Percentiles rank a stretch among this genome's conserved stretches.
These are phyloP conservation scores for Rhodocollybia butyracea DNA, from an alignment of 768 basidiomycete genomes.

Conservation along the genomic window DNA sequence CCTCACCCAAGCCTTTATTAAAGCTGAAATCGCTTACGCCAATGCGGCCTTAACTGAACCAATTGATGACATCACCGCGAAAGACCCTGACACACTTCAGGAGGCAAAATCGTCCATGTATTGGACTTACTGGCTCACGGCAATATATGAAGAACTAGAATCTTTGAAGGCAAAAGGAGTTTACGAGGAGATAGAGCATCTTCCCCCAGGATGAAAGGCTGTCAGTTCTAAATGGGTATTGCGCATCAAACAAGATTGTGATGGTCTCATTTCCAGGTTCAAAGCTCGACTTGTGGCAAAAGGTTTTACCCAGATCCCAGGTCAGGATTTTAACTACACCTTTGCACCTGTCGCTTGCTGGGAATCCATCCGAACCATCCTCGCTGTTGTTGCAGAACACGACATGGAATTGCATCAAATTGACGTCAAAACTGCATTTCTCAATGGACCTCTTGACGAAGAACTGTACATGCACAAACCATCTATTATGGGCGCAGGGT, in stretches of 20 bases:
- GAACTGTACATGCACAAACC: constrained; percentile 33
- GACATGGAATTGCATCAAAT: constrained; percentile 25
- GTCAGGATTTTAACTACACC: no score
- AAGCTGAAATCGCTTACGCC: constrained; percentile 3
- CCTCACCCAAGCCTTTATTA: not conserved
- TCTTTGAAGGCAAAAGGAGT: constrained; percentile 13
- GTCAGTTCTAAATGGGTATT: constrained; percentile 20
- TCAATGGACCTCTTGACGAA: constrained; percentile 24
- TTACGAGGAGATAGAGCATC: constrained; percentile 14
- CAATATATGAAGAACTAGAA: constrained; percentile 21
- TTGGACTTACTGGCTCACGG: constrained; percentile 12
- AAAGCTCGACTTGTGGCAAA: no score
- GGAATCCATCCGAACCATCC: constrained; percentile 8
- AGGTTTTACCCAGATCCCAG: no score
- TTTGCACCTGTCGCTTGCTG: no score
- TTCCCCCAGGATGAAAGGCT: constrained; percentile 10
- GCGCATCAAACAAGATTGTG: constrained; percentile 10
- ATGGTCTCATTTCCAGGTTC: constrained; percentile 13
- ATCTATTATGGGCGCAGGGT: constrained; percentile 13
- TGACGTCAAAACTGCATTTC: constrained; percentile 31
- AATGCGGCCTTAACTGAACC: constrained; percentile 9
- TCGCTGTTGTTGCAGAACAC: constrained; percentile 22
- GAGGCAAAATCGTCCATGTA: constrained; percentile 21
- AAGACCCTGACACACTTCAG: constrained; percentile 11
- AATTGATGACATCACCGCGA: constrained; percentile 11